Evolutionary conservation across 805 yeast species (phyloP), one percentile per base, ranked within the genome.

Genomic region (Candida easanensis): DNA sequence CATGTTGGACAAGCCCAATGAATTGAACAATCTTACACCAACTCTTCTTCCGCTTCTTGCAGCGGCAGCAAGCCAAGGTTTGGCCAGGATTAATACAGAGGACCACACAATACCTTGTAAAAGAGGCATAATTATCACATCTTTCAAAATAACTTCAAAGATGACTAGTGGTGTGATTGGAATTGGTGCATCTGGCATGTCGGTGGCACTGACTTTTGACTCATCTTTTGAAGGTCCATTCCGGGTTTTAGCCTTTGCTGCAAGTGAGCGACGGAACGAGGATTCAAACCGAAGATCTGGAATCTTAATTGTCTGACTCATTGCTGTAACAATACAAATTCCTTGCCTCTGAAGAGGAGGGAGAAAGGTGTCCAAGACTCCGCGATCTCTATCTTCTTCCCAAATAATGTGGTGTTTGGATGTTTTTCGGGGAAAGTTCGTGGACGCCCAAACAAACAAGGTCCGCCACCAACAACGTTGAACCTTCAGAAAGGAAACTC

Each of bases 231-330:
- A 8, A 10, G 25, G 25, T 7, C 25, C 25, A 13, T 26, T 19
- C 27, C 17, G 16, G 27, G 19, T n/a, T 20, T 34, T 23, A 3
- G 47, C 43, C 22, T 48, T 38, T 3, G 51, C 38, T 3, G 21
- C 6, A 13, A 70, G 48, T 1, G 75, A 66, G 27, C 69, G 64
- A 49, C 68, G 59, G 57, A 84, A 84, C 3, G 84, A 66, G 43
- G 80, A 74, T 53, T 82, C 87, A 53, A 82, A 83, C 35, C 91
- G 67, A 19, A 84, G 62, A 52, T 84, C 91, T 1, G 90, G 90
- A 3, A 58, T 46, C 19, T 53, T 54, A 23, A 73, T 50, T 5
- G 32, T 14, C 25, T 22, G n/a, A n/a, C n/a, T n/a, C n/a, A n/a
- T 22, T 23, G 17, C 9, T 20, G 19, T 20, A n/a, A 18, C n/a